Conservation (phyloP, 768 basidiomycete genomes). For the Strobilomyces echinocephalus region DNA sequence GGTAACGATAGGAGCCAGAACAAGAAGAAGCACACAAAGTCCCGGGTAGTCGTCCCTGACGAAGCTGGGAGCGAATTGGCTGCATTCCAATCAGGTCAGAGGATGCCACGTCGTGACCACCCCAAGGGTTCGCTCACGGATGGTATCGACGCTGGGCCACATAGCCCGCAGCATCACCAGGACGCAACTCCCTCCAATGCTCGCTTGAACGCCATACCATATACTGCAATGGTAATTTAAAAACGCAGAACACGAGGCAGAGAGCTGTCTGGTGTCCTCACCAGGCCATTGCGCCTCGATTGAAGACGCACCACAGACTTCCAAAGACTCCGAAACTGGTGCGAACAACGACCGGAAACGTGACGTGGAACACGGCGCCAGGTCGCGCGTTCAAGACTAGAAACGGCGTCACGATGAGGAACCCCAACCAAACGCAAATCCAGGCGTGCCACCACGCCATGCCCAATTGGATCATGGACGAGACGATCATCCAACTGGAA, state of each 20-base stretch:
- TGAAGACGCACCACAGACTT: constrained; percentile 74
- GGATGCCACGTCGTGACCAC: constrained; percentile 1
- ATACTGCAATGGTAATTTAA: constrained; percentile 38
- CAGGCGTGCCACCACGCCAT: constrained; percentile 84
- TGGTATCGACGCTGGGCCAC: constrained; percentile 67
- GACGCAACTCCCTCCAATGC: constrained; percentile 78
- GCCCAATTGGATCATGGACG: constrained; percentile 67
- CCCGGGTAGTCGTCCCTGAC: constrained; percentile 68
- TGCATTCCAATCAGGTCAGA: constrained; percentile 22
- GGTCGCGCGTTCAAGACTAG: constrained; percentile 74
- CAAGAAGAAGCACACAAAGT: constrained; percentile 80
- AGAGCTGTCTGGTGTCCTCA: constrained; percentile 32
- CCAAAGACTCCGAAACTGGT: constrained; percentile 80
- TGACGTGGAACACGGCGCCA: constrained; percentile 72
- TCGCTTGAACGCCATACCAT: constrained; percentile 77
- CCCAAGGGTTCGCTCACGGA: constrained; percentile 42
- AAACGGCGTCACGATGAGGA: constrained; percentile 58
- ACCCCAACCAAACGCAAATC: constrained; percentile 72
- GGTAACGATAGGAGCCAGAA: constrained; percentile 82
- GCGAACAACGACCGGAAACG: constrained; percentile 69
- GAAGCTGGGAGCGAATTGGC: constrained; percentile 70
- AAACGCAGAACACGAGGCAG: constrained; percentile 10
- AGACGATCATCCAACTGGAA: constrained; percentile 69
- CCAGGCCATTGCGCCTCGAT: constrained; percentile 71
- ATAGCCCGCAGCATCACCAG: constrained; percentile 71